Percentiles rank a stretch among this genome's conserved stretches.
Evolutionary conservation across 2,329 filamentous ascomycete genomes (phyloP).

Genomic region (Hypoxylon sp.): DNA sequence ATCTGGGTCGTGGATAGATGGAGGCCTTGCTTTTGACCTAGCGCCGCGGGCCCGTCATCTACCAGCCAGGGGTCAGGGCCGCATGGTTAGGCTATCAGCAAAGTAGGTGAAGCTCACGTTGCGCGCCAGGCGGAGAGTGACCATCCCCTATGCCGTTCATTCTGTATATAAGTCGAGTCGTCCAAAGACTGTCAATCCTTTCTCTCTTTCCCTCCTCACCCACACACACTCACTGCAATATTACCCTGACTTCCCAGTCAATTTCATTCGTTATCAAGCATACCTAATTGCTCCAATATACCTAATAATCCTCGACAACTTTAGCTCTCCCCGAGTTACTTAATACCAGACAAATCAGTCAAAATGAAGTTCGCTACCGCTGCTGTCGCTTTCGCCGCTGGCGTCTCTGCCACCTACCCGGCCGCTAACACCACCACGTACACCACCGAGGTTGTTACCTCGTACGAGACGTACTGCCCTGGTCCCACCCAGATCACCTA

Average conservation of each 20-base stretch:
- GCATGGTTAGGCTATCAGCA: conserved; percentile 33
- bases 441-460: conserved; percentile 76
- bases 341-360: conserved; percentile 62
- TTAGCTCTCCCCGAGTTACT: conserved; percentile 50
- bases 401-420: conserved; percentile 49
- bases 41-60: conserved; percentile 33
- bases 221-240: conserved; percentile 61
- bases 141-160: conserved; percentile 39
- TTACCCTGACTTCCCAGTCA: conserved; percentile 68
- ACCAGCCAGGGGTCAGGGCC: conserved; percentile 6
- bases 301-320: conserved; percentile 51
- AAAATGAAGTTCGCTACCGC: conserved; percentile 74
- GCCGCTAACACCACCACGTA: conserved; percentile 61
- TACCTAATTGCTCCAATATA: conserved; percentile 48
- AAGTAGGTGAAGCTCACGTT: conserved; percentile 35
- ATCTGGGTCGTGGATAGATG: conserved; percentile 35
- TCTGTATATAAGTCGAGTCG: conserved; percentile 62
- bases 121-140: conserved; percentile 37
- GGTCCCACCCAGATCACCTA: conserved; percentile 72
- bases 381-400: conserved; percentile 64
- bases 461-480: conserved; percentile 79
- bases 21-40: conserved; percentile 29
- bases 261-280: conserved; percentile 66
- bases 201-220: conserved; percentile 58
- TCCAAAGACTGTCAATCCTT: conserved; percentile 54